Percentiles rank a stretch among this genome's conserved stretches.
phyloP scores from a whole-genome alignment of 805 yeast species.

The Priceomyces haplophilus region DNA sequence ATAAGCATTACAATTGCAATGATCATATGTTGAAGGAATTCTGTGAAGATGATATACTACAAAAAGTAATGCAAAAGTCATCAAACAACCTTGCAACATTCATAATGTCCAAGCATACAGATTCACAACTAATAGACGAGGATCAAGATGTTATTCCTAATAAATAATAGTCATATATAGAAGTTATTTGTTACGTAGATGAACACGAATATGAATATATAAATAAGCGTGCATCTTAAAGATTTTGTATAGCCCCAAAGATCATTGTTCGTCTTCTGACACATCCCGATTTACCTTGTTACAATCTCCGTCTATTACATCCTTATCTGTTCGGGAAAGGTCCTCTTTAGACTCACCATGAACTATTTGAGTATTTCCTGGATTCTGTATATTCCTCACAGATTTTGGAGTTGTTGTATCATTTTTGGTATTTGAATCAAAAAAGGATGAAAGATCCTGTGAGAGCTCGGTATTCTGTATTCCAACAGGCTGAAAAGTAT shows the following conservation, averaged over 20 bases:
- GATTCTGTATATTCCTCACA: constrained; percentile 5
- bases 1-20: constrained; percentile 60
- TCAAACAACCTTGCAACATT: constrained; percentile 28
- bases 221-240: neutral
- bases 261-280: neutral
- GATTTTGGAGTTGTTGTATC: constrained; percentile 17
- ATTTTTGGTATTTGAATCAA: constrained; percentile 9
- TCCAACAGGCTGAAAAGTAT: neutral
- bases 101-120: constrained; percentile 37
- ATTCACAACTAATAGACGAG: neutral
- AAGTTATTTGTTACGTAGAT: neutral
- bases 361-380: constrained; percentile 18
- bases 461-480: neutral
- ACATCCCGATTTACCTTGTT: neutral
- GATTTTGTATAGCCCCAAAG: neutral
- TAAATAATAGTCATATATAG: neutral
- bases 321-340: constrained; percentile 5
- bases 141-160: neutral
- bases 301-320: constrained; percentile 8
- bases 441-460: neutral
- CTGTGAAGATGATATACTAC: constrained; percentile 31
- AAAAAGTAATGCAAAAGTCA: constrained; percentile 20
- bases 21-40: constrained; percentile 5
- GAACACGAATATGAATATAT: neutral
- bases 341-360: constrained; percentile 12